Conservation (phyloP, 805 yeast species). For the Saccharomycopsis malanga region DNA sequence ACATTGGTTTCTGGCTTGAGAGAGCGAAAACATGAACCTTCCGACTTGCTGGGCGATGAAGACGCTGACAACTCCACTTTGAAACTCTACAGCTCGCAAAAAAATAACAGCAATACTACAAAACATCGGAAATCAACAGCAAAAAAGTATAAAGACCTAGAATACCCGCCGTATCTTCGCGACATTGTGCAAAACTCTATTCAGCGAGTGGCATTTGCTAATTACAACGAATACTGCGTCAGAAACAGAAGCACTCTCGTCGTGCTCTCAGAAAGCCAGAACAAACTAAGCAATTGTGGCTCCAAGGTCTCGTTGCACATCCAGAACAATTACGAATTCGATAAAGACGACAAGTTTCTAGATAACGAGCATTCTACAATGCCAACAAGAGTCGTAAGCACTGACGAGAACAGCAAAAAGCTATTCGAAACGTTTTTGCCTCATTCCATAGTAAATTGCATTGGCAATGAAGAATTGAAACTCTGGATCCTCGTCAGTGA, state of each 20-base stretch:
- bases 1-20: constrained; percentile 56
- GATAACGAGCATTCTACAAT: constrained; percentile 25
- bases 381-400: constrained; percentile 32
- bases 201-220: constrained; percentile 9
- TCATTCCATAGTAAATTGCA: constrained; percentile 31
- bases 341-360: constrained; percentile 28
- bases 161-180: constrained; percentile 18
- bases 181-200: constrained; percentile 10
- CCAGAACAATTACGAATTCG: constrained; percentile 26
- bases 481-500: constrained; percentile 40
- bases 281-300: constrained; percentile 10
- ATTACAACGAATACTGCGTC: constrained; percentile 23
- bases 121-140: neutral
- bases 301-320: constrained; percentile 14
- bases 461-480: constrained; percentile 42
- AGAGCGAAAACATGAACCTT: constrained; percentile 26
- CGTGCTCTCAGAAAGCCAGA: constrained; percentile 28
- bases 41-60: neutral
- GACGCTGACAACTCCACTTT: neutral
- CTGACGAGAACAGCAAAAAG: constrained; percentile 31
- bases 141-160: constrained; percentile 4
- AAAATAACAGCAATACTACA: constrained; percentile 39
- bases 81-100: constrained; percentile 16
- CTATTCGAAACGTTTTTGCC: constrained; percentile 38
- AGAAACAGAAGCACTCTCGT: constrained; percentile 27